Conservation (phyloP, 495 filamentous ascomycete species). For the Cladorrhinum samala region DNA sequence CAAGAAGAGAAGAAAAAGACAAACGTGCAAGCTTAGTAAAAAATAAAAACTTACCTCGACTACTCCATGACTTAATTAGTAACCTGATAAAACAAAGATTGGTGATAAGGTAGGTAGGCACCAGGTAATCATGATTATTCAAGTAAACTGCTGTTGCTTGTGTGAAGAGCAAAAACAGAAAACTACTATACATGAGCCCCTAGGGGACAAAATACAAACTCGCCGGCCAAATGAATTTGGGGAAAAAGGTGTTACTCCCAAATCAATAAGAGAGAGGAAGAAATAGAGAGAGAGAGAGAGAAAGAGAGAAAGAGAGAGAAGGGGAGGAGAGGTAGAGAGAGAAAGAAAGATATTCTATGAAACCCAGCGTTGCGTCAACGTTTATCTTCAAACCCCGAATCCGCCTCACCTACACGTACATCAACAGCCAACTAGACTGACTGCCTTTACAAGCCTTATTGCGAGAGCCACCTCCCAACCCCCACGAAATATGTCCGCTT, state of each 20-base stretch:
- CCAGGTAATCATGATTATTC: too few relatives aligned
- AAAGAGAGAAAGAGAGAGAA: constrained; percentile 7
- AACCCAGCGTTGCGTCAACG: too few relatives aligned
- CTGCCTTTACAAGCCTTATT: background rate
- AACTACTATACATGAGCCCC: background rate
- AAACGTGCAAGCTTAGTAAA: too few relatives aligned
- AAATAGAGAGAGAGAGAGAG: too few relatives aligned
- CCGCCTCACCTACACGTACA: background rate
- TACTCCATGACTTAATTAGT: background rate
- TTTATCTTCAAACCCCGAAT: background rate
- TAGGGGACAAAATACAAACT: background rate
- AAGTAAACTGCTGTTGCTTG: too few relatives aligned
- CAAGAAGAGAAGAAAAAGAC: background rate
- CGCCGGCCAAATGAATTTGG: background rate
- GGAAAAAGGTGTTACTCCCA: background rate
- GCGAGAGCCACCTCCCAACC: background rate
- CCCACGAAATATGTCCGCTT: background rate
- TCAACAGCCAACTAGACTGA: background rate
- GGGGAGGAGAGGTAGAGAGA: constrained; percentile 1
- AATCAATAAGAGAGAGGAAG: too few relatives aligned
- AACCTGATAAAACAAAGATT: too few relatives aligned
- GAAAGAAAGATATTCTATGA: background rate
- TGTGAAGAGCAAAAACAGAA: background rate
- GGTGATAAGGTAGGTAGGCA: too few relatives aligned
- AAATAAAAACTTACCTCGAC: too few relatives aligned